Conservation (phyloP, 2,329 filamentous ascomycete genomes). For the Aspergillus pseudoterreus region DNA sequence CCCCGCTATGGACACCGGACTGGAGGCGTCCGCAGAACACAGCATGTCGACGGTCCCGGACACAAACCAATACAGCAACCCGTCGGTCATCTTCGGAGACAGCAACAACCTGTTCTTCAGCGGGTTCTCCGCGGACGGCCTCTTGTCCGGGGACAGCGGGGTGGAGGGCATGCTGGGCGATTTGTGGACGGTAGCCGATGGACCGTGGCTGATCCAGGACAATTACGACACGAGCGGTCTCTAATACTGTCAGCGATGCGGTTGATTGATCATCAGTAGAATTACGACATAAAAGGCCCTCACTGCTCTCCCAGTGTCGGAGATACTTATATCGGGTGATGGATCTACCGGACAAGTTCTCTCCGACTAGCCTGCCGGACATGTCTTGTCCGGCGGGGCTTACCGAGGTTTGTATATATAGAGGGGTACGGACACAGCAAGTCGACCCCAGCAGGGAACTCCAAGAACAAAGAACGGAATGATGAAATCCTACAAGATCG, state of each 20-base stretch:
- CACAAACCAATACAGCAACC: background rate
- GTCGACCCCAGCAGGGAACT: too few species aligned
- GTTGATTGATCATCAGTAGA: too few species aligned
- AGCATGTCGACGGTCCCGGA: background rate
- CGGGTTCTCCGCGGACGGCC: background rate
- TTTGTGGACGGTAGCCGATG: slow-evolving; percentile 31
- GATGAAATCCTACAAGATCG: slow-evolving; percentile 47
- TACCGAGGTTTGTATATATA: background rate
- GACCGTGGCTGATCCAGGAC: slow-evolving; percentile 31
- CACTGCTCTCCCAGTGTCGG: too few species aligned
- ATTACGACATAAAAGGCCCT: too few species aligned
- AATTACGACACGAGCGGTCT: slow-evolving; percentile 8
- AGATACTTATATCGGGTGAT: too few species aligned
- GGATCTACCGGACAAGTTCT: background rate
- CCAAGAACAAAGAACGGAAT: background rate
- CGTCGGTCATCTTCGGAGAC: slow-evolving; percentile 2
- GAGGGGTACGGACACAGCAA: too few species aligned
- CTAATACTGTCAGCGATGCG: too few species aligned
- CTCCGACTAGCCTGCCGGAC: background rate
- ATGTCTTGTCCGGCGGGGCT: background rate
- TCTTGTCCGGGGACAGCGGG: background rate
- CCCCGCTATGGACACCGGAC: background rate
- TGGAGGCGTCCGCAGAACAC: background rate
- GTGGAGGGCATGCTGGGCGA: slow-evolving; percentile 12
- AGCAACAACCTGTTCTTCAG: background rate